phyloP scores from a whole-genome alignment of 108 stramenopile genomes.

The Schizochytrium sp. region DNA sequence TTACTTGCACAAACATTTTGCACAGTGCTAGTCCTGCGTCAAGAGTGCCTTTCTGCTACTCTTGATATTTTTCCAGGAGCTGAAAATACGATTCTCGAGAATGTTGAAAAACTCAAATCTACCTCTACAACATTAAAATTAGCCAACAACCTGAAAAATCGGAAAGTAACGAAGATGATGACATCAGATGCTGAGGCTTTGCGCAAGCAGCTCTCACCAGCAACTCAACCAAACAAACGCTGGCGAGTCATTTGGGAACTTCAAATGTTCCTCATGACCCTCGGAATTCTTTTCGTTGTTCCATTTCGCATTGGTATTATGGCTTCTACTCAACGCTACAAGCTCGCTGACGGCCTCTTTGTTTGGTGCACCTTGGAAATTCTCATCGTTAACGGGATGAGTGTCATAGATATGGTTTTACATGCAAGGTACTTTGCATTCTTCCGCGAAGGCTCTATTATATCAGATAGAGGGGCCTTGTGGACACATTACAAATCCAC shows the following conservation, averaged over 20 bases:
- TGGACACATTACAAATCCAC: neutral
- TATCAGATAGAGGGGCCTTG: neutral
- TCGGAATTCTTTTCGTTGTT: neutral
- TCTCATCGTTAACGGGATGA: neutral
- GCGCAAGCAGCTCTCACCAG: neutral
- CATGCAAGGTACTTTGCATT: neutral
- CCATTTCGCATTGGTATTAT: constrained; percentile 27
- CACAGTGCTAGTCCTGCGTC: constrained; percentile 18
- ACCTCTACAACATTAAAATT: constrained; percentile 13
- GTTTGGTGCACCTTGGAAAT: neutral
- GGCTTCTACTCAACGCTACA: neutral
- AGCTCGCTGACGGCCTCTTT: neutral
- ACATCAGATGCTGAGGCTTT: neutral
- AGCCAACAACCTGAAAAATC: constrained; percentile 48
- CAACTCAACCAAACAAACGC: neutral
- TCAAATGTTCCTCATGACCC: neutral
- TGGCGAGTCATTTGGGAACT: neutral
- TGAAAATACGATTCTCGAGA: neutral
- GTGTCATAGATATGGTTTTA: neutral
- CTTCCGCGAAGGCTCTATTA: neutral
- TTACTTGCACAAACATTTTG: constrained; percentile 33
- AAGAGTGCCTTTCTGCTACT: neutral
- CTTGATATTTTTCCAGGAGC: neutral
- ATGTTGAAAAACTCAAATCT: neutral
- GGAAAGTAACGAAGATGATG: constrained; percentile 58